These are phyloP conservation scores for Boletus pseudo-olivaceus DNA, from an alignment of 768 basidiomycete species.

Conservation along the genomic window DNA sequence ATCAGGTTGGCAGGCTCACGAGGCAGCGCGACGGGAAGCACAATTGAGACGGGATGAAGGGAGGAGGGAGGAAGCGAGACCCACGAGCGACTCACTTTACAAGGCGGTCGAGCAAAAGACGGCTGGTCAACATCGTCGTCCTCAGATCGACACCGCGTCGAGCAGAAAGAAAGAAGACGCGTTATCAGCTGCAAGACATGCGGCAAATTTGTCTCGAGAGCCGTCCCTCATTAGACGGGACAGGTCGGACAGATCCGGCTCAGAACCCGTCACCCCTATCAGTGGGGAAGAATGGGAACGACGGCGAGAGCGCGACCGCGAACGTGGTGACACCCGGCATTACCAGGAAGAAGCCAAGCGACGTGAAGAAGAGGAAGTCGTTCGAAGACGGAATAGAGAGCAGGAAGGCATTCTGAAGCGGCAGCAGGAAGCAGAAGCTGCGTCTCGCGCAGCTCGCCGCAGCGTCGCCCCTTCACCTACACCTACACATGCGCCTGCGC, in stretches of 20 bases:
- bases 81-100: conserved; percentile 35
- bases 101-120: conserved; percentile 20
- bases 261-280: conserved; percentile 27
- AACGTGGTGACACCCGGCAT: conserved; percentile 32
- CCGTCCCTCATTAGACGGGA: conserved; percentile 23
- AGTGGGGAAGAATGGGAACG: conserved; percentile 26
- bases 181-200: conserved; percentile 23
- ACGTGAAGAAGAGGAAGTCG: conserved; percentile 46
- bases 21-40: conserved; percentile 30
- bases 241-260: conserved; percentile 19
- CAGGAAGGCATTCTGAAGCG: conserved; percentile 55
- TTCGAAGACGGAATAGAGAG: conserved; percentile 45
- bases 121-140: conserved; percentile 18
- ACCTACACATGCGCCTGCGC: conserved; percentile 26
- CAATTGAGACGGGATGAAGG: conserved; percentile 32
- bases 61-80: conserved; percentile 35
- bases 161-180: conserved; percentile 33
- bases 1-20: conserved; percentile 33
- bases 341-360: conserved; percentile 44
- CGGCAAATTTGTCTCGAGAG: conserved; percentile 22
- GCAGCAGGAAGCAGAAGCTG: conserved; percentile 57
- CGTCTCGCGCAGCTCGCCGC: conserved; percentile 43
- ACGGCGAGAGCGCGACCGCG: conserved; percentile 22
- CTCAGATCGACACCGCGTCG: conserved; percentile 27
- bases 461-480: conserved; percentile 28